Percentiles rank a stretch among this genome's conserved stretches.
phyloP scores from a whole-genome alignment of 768 basidiomycete species.

The Pisolithus orientalis region DNA sequence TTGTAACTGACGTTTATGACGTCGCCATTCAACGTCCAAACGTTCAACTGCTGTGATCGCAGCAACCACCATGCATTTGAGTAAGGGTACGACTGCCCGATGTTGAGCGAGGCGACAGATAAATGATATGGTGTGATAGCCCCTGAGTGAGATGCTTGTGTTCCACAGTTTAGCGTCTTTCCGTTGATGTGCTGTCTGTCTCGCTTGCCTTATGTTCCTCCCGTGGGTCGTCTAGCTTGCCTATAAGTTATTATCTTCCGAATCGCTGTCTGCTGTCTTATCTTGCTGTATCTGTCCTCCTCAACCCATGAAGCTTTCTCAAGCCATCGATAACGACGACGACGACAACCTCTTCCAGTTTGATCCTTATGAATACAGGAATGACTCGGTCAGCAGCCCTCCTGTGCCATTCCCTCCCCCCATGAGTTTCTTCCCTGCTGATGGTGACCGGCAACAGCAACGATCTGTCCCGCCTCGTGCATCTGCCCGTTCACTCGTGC shows the following conservation, averaged over 20 bases:
- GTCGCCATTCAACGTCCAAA: too few species aligned
- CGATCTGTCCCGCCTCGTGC: not conserved
- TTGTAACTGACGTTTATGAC: too few species aligned
- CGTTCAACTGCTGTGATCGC: too few species aligned
- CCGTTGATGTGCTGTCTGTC: not conserved
- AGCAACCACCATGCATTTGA: too few species aligned
- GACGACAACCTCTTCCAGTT: slow-evolving; percentile 42
- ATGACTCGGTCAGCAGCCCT: not conserved
- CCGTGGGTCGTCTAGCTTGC: not conserved
- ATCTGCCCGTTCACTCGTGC: not conserved
- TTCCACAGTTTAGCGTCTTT: too few species aligned
- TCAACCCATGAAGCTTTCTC: slow-evolving; percentile 33
- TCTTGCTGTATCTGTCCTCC: slow-evolving; percentile 14
- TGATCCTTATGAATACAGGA: slow-evolving; percentile 37
- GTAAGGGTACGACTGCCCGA: too few species aligned
- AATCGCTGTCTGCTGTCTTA: not conserved
- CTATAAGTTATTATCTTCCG: slow-evolving; percentile 11
- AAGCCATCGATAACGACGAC: slow-evolving; percentile 45
- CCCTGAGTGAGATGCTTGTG: too few species aligned
- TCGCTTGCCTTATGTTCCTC: not conserved
- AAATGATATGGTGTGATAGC: too few species aligned
- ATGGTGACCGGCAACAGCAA: slow-evolving; percentile 4
- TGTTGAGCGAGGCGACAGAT: too few species aligned
- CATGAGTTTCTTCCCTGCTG: not conserved
- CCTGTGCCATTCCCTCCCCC: slow-evolving; percentile 4